A percentile compares a stretch with the other conserved stretches of the same genome.
These are phyloP conservation scores for Ascochyta fabae DNA, from an alignment of 2,329 filamentous ascomycete genomes.

Conservation along the genomic window DNA sequence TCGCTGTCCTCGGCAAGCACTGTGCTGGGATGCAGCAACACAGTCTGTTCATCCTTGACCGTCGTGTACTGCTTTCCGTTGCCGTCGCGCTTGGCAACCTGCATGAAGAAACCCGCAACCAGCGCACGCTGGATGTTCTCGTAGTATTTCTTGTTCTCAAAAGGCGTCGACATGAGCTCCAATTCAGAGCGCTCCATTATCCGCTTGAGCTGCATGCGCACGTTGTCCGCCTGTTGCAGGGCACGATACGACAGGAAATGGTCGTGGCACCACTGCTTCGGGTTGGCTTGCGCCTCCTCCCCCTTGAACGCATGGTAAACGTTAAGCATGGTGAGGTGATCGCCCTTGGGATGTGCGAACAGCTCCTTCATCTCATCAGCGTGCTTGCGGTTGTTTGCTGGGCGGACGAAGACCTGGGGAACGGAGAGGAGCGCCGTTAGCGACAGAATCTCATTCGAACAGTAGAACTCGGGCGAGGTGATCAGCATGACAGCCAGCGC, in stretches of 20 bases:
- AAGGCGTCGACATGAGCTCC: slow-evolving; percentile 85
- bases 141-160: slow-evolving; percentile 97
- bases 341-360: slow-evolving; percentile 91
- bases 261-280: slow-evolving; percentile 94
- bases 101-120: slow-evolving; percentile 98
- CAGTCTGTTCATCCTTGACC: slow-evolving; percentile 94
- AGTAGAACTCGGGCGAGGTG: slow-evolving; percentile 96
- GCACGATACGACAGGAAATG: slow-evolving; percentile 92
- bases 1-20: slow-evolving; percentile 88
- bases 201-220: slow-evolving; percentile 86
- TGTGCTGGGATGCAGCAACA: slow-evolving; percentile 91
- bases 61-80: slow-evolving; percentile 91
- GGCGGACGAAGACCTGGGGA: slow-evolving; percentile 90
- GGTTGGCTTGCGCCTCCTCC: slow-evolving; percentile 70
- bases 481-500: slow-evolving; percentile 97
- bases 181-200: slow-evolving; percentile 95
- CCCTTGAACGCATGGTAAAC: slow-evolving; percentile 97
- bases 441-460: slow-evolving; percentile 96
- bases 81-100: slow-evolving; percentile 92
- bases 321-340: slow-evolving; percentile 95
- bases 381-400: slow-evolving; percentile 81
- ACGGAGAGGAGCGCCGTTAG: slow-evolving; percentile 93
- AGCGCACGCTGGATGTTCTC: slow-evolving; percentile 93
- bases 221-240: slow-evolving; percentile 90
- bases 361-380: slow-evolving; percentile 97